Base-by-base conservation (phyloP, 768 basidiomycete genomes). In the Rhodocollybia butyracea region DNA sequence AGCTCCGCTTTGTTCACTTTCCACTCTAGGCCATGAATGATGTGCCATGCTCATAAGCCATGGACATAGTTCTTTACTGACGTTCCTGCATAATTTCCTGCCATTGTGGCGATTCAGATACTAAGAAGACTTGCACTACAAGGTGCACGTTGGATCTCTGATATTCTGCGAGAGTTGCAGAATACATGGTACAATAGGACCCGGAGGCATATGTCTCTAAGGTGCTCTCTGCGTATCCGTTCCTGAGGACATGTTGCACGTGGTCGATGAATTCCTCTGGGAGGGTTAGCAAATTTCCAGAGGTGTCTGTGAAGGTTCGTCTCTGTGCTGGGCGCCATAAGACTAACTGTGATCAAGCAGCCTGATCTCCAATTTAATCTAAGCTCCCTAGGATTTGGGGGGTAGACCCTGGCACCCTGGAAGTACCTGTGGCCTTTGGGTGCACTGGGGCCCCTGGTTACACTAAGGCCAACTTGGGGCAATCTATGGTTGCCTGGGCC, bases 31-130 rank as follows among this genome's bases (percentile, higher is more conserved):
- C 76, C 65, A 54, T 82, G 77, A 0, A 80, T 46, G 1, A 72
- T 62, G 58, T 82, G 78, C 79, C 79, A 82, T 2, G 79, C 77
- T 1, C 70, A 59, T 1, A 81, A 41, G 0, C 71, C 74, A 2
- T 59, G 57, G 0, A 77, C 19, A 51, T 75, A 77, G 62, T 78
- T 79, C 1, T 48, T 36, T 0, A 80, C 57, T 1, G 74, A 66
- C 12, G 48, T 57, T 0, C 63, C 65, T 0, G 75, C 55, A 54
- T 74, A 75, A 0, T 66, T 36, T 0, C 75, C 75, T 0, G 70
- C 69, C 0, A 67, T 55, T 2, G 19, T 59, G 0, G 74, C 45
- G 0, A 76, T 55, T 26, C 75, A 77, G 0, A 64, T 29, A 12
- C 59, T 26, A 0, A 81, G 22, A 0, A 78, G 50, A 0, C 36